Evolutionary conservation across 768 basidiomycete genomes (phyloP).

Genomic region (Nevesoporus exiguus): DNA sequence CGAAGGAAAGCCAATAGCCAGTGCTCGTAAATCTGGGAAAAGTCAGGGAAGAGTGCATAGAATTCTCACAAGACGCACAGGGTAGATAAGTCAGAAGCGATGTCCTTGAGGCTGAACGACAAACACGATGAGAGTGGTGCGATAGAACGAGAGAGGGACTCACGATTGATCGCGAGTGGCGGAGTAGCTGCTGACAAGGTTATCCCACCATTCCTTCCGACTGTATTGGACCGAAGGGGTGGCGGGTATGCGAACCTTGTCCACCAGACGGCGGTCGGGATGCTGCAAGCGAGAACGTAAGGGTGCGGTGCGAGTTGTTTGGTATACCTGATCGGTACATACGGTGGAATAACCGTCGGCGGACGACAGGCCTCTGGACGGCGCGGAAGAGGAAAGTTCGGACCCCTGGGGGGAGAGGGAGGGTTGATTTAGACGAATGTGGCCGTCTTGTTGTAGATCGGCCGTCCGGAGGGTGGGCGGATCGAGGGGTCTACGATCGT

Average conservation of each 20-base stretch:
- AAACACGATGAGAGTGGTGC: conserved; percentile 1
- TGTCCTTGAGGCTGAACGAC: conserved; percentile 42
- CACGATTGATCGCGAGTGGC: conserved; percentile 42
- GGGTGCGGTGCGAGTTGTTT: background rate
- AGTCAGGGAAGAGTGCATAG: conserved; percentile 4
- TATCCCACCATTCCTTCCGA: conserved; percentile 47
- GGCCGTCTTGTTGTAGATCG: conserved; percentile 24
- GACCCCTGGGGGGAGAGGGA: conserved; percentile 33
- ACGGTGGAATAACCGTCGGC: conserved; percentile 27
- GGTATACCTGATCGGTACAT: conserved; percentile 8
- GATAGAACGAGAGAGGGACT: conserved; percentile 7
- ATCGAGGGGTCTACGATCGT: conserved; percentile 29
- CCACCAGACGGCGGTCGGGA: conserved; percentile 24
- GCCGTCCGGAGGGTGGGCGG: conserved; percentile 25
- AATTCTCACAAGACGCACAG: conserved; percentile 39
- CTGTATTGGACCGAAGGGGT: conserved; percentile 32
- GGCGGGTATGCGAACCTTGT: conserved; percentile 28
- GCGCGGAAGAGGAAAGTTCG: conserved; percentile 28
- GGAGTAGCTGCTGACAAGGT: conserved; percentile 42
- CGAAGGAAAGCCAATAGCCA: conserved; percentile 65
- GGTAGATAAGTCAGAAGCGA: conserved; percentile 47
- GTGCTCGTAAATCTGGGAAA: conserved; percentile 57
- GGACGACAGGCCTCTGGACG: conserved; percentile 27
- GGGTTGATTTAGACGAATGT: conserved; percentile 27
- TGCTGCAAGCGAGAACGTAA: conserved; percentile 22